Conservation (phyloP, 257 asterid species). For the Avicennia marina region DNA sequence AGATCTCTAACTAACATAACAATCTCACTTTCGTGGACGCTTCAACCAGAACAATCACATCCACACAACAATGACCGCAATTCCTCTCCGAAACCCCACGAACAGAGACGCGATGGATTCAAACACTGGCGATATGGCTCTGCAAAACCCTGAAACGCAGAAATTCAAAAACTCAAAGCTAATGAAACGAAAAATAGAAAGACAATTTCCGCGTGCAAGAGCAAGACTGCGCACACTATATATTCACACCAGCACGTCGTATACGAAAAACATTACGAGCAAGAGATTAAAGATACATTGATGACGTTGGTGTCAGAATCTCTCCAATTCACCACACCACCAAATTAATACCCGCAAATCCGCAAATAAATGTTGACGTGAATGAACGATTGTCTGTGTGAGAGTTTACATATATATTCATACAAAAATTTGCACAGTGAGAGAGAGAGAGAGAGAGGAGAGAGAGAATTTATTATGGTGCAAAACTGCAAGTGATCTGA, state of each 20-base stretch:
- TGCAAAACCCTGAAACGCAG: constrained; percentile 23
- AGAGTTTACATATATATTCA: no score
- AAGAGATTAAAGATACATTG: constrained; percentile 17
- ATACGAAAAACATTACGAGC: constrained; percentile 5
- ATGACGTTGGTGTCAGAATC: constrained; percentile 29
- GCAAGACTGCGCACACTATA: constrained; percentile 9
- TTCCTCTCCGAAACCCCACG: constrained; percentile 15
- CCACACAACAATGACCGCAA: constrained; percentile 26
- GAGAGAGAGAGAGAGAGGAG: neutral
- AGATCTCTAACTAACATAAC: constrained; percentile 16
- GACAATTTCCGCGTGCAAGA: constrained; percentile 21
- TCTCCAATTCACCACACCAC: constrained; percentile 33
- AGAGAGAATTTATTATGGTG: neutral
- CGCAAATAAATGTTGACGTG: constrained; percentile 26
- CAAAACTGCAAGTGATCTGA: constrained; percentile 21
- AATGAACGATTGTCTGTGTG: constrained; percentile 23
- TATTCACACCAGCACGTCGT: constrained; percentile 23
- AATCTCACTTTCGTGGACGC: constrained; percentile 7
- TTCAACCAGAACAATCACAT: constrained; percentile 11
- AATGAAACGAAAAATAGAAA: no score
- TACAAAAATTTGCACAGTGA: neutral
- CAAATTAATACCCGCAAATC: constrained; percentile 29
- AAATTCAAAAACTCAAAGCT: constrained; percentile 6
- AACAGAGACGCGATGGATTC: constrained; percentile 33
- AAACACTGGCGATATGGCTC: constrained; percentile 44